These are phyloP conservation scores for Nadsonia commutata DNA, from an alignment of 1,139 yeast species.

Conservation along the genomic window DNA sequence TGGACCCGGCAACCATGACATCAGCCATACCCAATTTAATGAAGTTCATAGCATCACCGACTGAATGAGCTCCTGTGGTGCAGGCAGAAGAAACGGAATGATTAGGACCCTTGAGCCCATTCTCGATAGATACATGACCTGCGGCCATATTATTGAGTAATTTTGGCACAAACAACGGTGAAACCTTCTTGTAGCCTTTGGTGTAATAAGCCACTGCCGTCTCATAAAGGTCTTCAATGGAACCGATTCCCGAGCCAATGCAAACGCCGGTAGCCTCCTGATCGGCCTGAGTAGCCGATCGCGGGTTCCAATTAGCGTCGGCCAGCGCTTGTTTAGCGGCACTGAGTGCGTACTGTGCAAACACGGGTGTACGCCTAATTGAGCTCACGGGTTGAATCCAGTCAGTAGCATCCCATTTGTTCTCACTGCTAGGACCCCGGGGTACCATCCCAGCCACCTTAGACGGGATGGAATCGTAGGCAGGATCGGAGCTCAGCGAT, in stretches of 20 bases:
- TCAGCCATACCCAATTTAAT: slow-evolving; percentile 70
- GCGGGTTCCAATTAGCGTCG: slow-evolving; percentile 44
- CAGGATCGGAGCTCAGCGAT: slow-evolving; percentile 29
- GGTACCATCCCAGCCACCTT: slow-evolving; percentile 69
- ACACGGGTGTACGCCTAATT: slow-evolving; percentile 46
- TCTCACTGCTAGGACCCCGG: slow-evolving; percentile 32
- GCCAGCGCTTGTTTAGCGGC: slow-evolving; percentile 65
- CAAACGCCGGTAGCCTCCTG: slow-evolving; percentile 45
- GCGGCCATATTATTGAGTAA: slow-evolving; percentile 87
- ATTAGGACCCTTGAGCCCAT: slow-evolving; percentile 68
- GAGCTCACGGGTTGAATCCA: slow-evolving; percentile 20
- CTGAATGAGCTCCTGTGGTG: slow-evolving; percentile 88
- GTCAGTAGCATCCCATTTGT: slow-evolving; percentile 34
- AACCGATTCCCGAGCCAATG: slow-evolving; percentile 89
- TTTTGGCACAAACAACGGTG: slow-evolving; percentile 78
- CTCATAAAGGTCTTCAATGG: slow-evolving; percentile 59
- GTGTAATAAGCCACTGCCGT: slow-evolving; percentile 36
- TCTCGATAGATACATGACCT: slow-evolving; percentile 72
- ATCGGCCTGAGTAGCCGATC: slow-evolving; percentile 22
- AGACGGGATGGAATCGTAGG: slow-evolving; percentile 50
- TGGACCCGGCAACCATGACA: slow-evolving; percentile 83
- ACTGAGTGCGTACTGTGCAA: slow-evolving; percentile 66
- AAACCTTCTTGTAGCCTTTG: slow-evolving; percentile 55
- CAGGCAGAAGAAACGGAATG: slow-evolving; percentile 91
- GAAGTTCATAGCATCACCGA: slow-evolving; percentile 83